Conservation (phyloP, 192 early-diverging fungal species). For the Podochytrium sp. region DNA sequence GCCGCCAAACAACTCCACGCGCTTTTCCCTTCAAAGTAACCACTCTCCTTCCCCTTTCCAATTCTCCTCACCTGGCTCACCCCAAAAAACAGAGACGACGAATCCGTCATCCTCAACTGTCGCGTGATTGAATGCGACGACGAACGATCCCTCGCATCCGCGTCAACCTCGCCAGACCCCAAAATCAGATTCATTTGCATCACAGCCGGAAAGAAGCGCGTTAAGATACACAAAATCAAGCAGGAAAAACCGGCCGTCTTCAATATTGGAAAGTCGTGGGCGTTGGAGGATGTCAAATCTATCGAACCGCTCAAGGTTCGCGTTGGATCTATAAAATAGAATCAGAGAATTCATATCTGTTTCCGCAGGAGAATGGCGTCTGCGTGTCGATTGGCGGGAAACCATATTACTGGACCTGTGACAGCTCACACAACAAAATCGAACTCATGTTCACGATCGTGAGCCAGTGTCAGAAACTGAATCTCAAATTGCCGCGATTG, state of each 20-base stretch:
- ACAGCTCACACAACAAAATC: slow-evolving; percentile 38
- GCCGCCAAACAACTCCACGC: not conserved
- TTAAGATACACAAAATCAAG: slow-evolving; percentile 52
- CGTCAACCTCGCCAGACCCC: not conserved
- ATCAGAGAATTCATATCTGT: not conserved
- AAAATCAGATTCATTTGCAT: slow-evolving; percentile 1
- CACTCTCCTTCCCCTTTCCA: no score
- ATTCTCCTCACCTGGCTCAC: no score
- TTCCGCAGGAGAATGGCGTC: slow-evolving; percentile 36
- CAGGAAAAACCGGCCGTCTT: slow-evolving; percentile 35
- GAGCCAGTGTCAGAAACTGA: slow-evolving; percentile 41
- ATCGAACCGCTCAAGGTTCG: slow-evolving; percentile 42
- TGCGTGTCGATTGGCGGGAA: slow-evolving; percentile 44
- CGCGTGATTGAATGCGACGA: slow-evolving; percentile 24
- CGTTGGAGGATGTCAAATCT: slow-evolving; percentile 53
- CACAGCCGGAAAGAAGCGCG: slow-evolving; percentile 11
- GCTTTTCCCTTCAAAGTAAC: slow-evolving; percentile 13
- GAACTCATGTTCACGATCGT: slow-evolving; percentile 49
- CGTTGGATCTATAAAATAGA: not conserved
- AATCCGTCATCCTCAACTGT: not conserved
- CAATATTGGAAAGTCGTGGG: slow-evolving; percentile 47
- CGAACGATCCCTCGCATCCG: not conserved
- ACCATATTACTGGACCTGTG: slow-evolving; percentile 46
- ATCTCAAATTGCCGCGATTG: slow-evolving; percentile 43
- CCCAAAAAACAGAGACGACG: slow-evolving; percentile 6